A percentile compares a stretch with the other conserved stretches of the same genome.
These are phyloP conservation scores for Heimioporus punctisporus DNA, from an alignment of 1,284 basidiomycete genomes.

Conservation along the genomic window DNA sequence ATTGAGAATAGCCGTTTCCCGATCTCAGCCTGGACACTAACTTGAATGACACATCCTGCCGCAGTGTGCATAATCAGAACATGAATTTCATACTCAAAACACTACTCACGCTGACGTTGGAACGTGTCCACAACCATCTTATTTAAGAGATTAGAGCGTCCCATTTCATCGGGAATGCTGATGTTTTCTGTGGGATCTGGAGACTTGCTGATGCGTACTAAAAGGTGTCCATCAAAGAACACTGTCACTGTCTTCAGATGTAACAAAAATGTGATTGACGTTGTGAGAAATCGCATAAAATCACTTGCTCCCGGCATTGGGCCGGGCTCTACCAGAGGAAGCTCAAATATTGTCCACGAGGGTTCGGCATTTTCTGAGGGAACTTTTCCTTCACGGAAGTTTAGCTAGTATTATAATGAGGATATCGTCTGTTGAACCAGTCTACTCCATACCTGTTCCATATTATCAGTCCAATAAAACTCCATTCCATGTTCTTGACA, in stretches of 20 bases:
- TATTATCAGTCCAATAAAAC: constrained; percentile 43
- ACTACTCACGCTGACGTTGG: constrained; percentile 1
- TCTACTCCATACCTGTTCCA: background rate
- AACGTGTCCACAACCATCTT: constrained; percentile 49
- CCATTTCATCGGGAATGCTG: constrained; percentile 46
- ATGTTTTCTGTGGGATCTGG: constrained; percentile 58
- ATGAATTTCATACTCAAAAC: background rate
- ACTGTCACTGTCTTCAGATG: constrained; percentile 79
- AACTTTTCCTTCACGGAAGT: background rate
- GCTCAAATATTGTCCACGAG: constrained; percentile 92
- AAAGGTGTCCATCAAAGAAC: constrained; percentile 73
- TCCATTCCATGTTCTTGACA: constrained; percentile 70
- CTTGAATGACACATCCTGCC: background rate
- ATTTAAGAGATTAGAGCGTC: constrained; percentile 45
- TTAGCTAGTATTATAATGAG: background rate
- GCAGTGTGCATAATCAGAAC: background rate
- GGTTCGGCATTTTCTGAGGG: background rate
- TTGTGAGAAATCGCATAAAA: constrained; percentile 87
- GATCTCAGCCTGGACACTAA: background rate
- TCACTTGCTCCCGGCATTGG: constrained; percentile 84
- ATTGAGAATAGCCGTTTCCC: too few species aligned
- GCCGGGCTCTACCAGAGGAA: constrained; percentile 81
- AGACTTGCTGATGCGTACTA: constrained; percentile 75
- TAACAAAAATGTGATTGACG: constrained; percentile 93
- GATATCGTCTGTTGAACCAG: background rate